Percentiles rank a stretch among this genome's conserved stretches.
phyloP scores from a whole-genome alignment of 345 rosid species.

The Ceriops zippeliana region DNA sequence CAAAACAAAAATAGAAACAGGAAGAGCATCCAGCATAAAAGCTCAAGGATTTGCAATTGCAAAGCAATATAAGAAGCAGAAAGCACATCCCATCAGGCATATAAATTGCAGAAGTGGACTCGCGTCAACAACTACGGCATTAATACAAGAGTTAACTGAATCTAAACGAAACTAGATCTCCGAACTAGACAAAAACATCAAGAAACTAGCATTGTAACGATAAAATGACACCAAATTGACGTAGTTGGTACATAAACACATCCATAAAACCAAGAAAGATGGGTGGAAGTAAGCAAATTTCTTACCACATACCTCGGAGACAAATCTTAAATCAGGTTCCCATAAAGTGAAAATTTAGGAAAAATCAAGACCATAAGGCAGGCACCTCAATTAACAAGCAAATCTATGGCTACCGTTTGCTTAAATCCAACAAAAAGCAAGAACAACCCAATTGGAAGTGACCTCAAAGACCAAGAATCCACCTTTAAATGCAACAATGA shows the following conservation, averaged over 20 bases:
- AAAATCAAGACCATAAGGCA: neutral
- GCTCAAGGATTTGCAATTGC: neutral
- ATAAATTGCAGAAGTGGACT: neutral
- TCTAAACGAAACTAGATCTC: conserved; percentile 9
- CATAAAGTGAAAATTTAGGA: neutral
- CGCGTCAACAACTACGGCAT: neutral
- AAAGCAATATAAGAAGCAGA: neutral
- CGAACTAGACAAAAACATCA: neutral
- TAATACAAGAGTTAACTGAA: neutral
- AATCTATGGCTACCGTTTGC: conserved; percentile 7
- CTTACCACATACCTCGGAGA: too few relatives aligned
- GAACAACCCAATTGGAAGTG: conserved; percentile 26
- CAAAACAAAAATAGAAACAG: neutral
- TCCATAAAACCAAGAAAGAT: too few relatives aligned
- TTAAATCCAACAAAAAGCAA: conserved; percentile 17
- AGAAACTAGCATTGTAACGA: neutral
- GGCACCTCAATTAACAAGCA: neutral
- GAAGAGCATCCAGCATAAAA: neutral
- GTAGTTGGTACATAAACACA: too few relatives aligned
- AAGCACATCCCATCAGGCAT: too few relatives aligned
- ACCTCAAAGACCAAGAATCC: conserved; percentile 17
- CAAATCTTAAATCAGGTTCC: conserved; percentile 9
- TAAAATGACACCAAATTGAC: neutral
- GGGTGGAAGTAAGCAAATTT: too few relatives aligned
- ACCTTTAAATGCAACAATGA: conserved; percentile 8